These are phyloP conservation scores for Carnegiea gigantea DNA, from an alignment of 179 eudicot genomes.

Conservation along the genomic window DNA sequence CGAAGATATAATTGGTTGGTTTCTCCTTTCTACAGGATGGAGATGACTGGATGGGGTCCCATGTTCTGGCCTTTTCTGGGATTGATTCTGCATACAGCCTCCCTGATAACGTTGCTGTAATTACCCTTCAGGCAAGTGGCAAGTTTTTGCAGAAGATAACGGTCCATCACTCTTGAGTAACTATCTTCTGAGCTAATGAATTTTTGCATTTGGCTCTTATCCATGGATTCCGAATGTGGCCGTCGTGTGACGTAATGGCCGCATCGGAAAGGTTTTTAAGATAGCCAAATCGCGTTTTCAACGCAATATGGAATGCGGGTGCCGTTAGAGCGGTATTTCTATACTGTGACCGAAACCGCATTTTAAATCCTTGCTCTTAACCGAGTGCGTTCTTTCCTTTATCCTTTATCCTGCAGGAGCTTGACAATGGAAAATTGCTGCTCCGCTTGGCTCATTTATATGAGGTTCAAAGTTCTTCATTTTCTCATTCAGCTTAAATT, in stretches of 20 bases:
- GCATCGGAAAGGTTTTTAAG: too few species aligned
- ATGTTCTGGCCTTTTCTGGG: slow-evolving; percentile 60
- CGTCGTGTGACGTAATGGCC: too few species aligned
- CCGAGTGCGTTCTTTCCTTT: neutral
- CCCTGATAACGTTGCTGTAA: slow-evolving; percentile 71
- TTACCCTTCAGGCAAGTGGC: slow-evolving; percentile 79
- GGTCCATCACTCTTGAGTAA: slow-evolving; percentile 6
- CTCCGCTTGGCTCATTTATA: slow-evolving; percentile 55
- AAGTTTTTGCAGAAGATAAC: neutral
- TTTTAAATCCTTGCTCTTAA: too few species aligned
- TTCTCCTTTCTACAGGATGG: slow-evolving; percentile 49
- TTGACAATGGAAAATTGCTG: slow-evolving; percentile 38
- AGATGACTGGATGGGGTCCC: slow-evolving; percentile 66
- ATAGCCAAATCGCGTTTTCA: too few species aligned
- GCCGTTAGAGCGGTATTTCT: too few species aligned
- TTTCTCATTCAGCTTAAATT: neutral
- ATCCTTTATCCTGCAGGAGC: slow-evolving; percentile 35
- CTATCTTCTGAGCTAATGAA: neutral
- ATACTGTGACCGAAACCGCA: too few species aligned
- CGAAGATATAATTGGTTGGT: neutral
- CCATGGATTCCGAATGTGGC: too few species aligned
- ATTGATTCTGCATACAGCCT: slow-evolving; percentile 76
- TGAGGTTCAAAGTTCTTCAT: slow-evolving; percentile 32
- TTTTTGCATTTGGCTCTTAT: neutral
- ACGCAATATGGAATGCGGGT: too few species aligned